Conservation (phyloP, 352 stramenopile species). For the Globisporangium abappressorium region DNA sequence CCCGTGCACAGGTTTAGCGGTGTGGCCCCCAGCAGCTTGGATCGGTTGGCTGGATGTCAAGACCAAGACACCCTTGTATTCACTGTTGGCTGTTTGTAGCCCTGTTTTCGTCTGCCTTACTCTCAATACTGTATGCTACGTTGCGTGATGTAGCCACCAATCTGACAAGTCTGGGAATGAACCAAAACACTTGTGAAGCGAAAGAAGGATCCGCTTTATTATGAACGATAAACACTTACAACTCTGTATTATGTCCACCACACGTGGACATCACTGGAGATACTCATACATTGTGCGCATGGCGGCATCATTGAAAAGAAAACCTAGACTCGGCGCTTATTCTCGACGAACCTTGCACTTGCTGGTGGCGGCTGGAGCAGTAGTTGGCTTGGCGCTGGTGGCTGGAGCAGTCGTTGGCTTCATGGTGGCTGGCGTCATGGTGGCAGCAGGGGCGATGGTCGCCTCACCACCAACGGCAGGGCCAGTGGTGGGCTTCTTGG, state of each 20-base stretch:
- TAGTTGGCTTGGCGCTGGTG: neutral
- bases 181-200: neutral
- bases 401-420: neutral
- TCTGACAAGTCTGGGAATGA: no score
- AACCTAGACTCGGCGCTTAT: neutral
- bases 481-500: neutral
- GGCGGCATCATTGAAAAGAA: neutral
- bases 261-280: neutral
- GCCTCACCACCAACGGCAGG: neutral
- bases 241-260: neutral
- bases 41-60: neutral
- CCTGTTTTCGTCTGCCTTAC: neutral
- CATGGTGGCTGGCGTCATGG: neutral
- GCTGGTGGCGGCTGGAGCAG: neutral
- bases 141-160: no score
- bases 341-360: slow-evolving; percentile 12
- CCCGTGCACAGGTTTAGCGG: neutral
- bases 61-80: neutral
- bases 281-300: neutral
- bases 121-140: neutral
- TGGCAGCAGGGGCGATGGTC: neutral
- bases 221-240: neutral
- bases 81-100: neutral
- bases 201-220: neutral
- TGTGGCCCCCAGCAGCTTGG: neutral